A percentile compares a stretch with the other conserved stretches of the same genome.
phyloP scores from a whole-genome alignment of 2,329 filamentous ascomycete genomes.

The Nectriaceae sp. region DNA sequence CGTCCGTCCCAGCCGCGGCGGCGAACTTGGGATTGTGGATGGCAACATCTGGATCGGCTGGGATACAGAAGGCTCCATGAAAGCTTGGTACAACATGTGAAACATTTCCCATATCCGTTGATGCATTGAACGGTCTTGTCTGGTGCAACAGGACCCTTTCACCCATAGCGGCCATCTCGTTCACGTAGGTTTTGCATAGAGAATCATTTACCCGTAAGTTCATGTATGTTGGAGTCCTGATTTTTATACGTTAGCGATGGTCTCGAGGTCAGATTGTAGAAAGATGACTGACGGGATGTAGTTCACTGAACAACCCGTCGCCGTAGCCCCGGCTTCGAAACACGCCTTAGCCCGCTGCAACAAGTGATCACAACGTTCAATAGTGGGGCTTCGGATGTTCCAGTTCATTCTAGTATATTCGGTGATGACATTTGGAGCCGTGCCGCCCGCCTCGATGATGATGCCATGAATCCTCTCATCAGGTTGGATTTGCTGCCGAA shows the following conservation, averaged over 20 bases:
- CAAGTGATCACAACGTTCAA: constrained; percentile 6
- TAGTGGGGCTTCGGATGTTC: constrained; percentile 14
- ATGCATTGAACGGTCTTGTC: constrained; percentile 9
- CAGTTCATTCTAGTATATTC: constrained; percentile 14
- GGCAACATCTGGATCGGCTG: constrained; percentile 36
- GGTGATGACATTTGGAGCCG: constrained; percentile 14
- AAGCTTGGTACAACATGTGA: constrained; percentile 48
- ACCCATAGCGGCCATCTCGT: constrained; percentile 43
- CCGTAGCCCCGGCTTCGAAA: constrained; percentile 36
- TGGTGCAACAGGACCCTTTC: constrained; percentile 33
- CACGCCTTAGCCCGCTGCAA: constrained; percentile 41
- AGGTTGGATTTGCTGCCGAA: constrained; percentile 41
- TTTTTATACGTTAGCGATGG: not conserved
- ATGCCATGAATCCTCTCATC: constrained; percentile 40
- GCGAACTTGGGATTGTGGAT: constrained; percentile 46
- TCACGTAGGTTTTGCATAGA: constrained; percentile 44
- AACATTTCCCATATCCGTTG: constrained; percentile 55
- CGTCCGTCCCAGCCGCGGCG: constrained; percentile 43
- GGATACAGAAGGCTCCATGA: constrained; percentile 50
- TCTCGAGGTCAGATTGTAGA: not conserved
- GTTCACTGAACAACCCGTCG: constrained; percentile 37
- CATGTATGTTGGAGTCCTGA: constrained; percentile 13
- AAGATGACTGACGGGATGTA: not conserved
- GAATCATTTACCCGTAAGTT: constrained; percentile 44
- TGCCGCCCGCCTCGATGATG: constrained; percentile 37